Conservation (phyloP, 78 protist genomes). For the slime mould (Dictyostelium discoideum) region dicty_2.7 NC_007088.5:1547501-1548000, state of each 20-base stretch:
- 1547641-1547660: background rate
- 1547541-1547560: background rate
- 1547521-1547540: constrained; percentile 32
- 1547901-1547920: background rate
- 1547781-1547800: constrained; percentile 39
- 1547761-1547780: background rate
- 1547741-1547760: background rate
- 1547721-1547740: background rate
- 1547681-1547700: constrained; percentile 27
- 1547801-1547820: constrained; percentile 35
- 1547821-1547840: background rate
- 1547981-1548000: background rate
- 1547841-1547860: background rate
- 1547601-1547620: constrained; percentile 36
- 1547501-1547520: constrained; percentile 32
- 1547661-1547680: constrained; percentile 30
- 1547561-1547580: constrained; percentile 17
- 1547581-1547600: constrained; percentile 50
- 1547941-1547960: constrained; percentile 15
- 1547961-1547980: constrained; percentile 13
- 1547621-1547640: background rate
- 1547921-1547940: background rate
- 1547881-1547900: background rate
- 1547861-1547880: background rate
- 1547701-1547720: constrained; percentile 30